Evolutionary conservation across 805 yeast species (phyloP).

Genomic region (Pichia scutulata): DNA sequence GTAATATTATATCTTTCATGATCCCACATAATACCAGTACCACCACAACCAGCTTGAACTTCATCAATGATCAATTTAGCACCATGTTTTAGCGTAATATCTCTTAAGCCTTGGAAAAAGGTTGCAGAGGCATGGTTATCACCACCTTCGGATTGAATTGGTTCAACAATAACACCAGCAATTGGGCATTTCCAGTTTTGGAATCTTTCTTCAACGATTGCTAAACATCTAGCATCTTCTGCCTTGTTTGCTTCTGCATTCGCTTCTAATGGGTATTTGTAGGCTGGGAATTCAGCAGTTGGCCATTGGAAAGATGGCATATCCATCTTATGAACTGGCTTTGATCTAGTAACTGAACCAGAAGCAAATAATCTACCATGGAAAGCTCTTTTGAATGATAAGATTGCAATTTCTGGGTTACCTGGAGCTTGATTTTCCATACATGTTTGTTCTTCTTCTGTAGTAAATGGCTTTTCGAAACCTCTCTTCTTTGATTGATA

Average conservation of each 20-base stretch:
- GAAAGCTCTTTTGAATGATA: slow-evolving; percentile 84
- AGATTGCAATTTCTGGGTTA: slow-evolving; percentile 74
- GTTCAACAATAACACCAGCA: slow-evolving; percentile 87
- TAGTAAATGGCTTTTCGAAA: slow-evolving; percentile 47
- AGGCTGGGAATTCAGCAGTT: slow-evolving; percentile 79
- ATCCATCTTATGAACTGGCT: slow-evolving; percentile 89
- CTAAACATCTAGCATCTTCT: slow-evolving; percentile 80
- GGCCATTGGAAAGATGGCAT: slow-evolving; percentile 97
- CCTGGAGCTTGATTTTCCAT: slow-evolving; percentile 87
- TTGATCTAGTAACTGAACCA: slow-evolving; percentile 85
- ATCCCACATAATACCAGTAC: slow-evolving; percentile 81
- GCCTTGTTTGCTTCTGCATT: slow-evolving; percentile 70
- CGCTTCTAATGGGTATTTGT: slow-evolving; percentile 71
- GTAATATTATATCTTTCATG: slow-evolving; percentile 76
- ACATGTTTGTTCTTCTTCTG: slow-evolving; percentile 61
- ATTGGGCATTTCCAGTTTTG: slow-evolving; percentile 65
- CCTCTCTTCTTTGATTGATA: slow-evolving; percentile 67
- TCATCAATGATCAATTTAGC: slow-evolving; percentile 74
- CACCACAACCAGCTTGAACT: slow-evolving; percentile 88
- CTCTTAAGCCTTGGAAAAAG: slow-evolving; percentile 79
- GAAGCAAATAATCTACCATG: slow-evolving; percentile 94
- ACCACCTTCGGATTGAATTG: slow-evolving; percentile 89
- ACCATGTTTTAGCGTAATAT: slow-evolving; percentile 61
- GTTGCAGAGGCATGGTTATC: slow-evolving; percentile 75
- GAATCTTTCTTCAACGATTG: slow-evolving; percentile 64